These are phyloP conservation scores for Claviceps sp. DNA, from an alignment of 2,329 filamentous ascomycete species.

Conservation along the genomic window DNA sequence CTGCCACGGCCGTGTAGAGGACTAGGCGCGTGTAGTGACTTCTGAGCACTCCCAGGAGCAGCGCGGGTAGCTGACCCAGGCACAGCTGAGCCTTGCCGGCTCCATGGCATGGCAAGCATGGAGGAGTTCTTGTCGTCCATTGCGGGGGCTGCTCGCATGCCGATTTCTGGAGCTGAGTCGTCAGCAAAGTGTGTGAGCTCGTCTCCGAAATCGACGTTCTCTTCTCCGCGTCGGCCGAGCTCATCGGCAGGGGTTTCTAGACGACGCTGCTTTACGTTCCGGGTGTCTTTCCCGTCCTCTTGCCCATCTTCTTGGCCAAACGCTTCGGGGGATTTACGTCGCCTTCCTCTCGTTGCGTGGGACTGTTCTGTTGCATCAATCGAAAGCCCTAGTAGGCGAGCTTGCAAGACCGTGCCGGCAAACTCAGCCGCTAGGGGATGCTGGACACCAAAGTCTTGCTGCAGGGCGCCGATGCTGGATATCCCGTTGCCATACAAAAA, in stretches of 20 bases:
- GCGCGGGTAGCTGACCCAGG: conserved; percentile 33
- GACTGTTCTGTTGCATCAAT: conserved; percentile 10
- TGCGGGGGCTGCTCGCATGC: conserved; percentile 51
- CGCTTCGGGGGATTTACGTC: conserved; percentile 30
- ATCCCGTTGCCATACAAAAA: conserved; percentile 22
- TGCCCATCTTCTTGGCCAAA: conserved; percentile 19
- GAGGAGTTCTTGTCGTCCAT: conserved; percentile 53
- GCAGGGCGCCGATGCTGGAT: conserved; percentile 16
- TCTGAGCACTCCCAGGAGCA: conserved; percentile 23
- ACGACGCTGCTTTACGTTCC: conserved; percentile 25
- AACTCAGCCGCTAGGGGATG: conserved; percentile 31
- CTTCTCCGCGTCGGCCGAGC: conserved; percentile 14
- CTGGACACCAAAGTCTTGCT: conserved; percentile 14
- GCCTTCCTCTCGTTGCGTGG: conserved; percentile 15
- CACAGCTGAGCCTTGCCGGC: conserved; percentile 29
- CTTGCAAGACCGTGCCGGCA: conserved; percentile 31
- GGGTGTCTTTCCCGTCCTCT: conserved; percentile 7
- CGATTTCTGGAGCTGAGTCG: conserved; percentile 46
- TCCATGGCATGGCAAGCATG: conserved; percentile 39
- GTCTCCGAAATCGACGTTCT: conserved; percentile 14
- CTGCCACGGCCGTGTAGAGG: conserved; percentile 25
- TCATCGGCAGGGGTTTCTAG: conserved; percentile 14
- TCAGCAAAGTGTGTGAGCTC: conserved; percentile 19
- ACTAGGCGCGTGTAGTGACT: conserved; percentile 19
- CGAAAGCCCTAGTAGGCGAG: conserved; percentile 14